These are phyloP conservation scores for Fulvia fulva DNA, from an alignment of 2,329 filamentous ascomycete species.

Conservation along the genomic window DNA sequence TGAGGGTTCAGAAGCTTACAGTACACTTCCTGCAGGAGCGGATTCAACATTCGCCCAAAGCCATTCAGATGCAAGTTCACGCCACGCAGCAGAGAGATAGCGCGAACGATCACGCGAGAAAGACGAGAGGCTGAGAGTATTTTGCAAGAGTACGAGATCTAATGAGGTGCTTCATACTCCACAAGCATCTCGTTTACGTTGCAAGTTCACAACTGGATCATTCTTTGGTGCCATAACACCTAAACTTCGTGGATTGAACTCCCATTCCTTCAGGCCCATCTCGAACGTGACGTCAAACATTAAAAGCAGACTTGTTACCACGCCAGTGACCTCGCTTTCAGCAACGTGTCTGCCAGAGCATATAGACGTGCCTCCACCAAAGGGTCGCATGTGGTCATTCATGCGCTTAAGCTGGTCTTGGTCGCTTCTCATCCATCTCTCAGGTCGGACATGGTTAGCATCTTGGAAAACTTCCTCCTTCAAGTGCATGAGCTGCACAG, in stretches of 20 bases:
- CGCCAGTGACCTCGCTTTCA: constrained; percentile 9
- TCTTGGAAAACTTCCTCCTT: constrained; percentile 5
- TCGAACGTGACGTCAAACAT: constrained; percentile 11
- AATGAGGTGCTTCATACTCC: too few species aligned
- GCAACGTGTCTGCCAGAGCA: constrained; percentile 8
- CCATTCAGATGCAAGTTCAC: too few species aligned
- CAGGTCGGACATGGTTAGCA: neutral
- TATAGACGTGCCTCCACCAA: constrained; percentile 10
- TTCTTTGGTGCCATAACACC: constrained; percentile 7
- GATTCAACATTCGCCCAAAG: too few species aligned
- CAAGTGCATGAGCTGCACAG: constrained; percentile 4
- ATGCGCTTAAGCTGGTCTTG: neutral
- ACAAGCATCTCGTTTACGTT: too few species aligned
- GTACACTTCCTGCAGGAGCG: too few species aligned
- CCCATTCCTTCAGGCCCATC: neutral
- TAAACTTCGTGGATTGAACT: constrained; percentile 10
- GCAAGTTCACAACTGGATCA: constrained; percentile 2
- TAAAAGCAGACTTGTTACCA: constrained; percentile 5
- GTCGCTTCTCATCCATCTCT: constrained; percentile 7
- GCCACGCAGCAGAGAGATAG: too few species aligned
- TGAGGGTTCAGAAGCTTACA: too few species aligned
- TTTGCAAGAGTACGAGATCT: too few species aligned
- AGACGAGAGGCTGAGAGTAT: too few species aligned
- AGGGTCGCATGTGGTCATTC: constrained; percentile 6
- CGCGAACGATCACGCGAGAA: too few species aligned